Conservation (phyloP, 2,329 filamentous ascomycete species). For the Penicillium occitanis region DNA sequence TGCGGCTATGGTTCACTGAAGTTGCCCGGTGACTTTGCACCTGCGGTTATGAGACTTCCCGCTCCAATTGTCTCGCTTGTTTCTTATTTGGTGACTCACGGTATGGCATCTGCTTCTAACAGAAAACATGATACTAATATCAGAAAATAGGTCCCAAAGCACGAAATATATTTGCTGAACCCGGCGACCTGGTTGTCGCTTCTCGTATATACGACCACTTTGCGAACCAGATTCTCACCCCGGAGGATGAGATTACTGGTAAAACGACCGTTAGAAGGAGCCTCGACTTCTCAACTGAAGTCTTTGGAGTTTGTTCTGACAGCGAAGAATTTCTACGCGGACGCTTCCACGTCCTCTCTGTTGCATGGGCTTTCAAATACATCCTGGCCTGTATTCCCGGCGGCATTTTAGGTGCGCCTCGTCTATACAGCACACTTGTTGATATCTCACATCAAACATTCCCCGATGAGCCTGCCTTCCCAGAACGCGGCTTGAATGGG, state of each 20-base stretch:
- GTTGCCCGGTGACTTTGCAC: constrained; percentile 39
- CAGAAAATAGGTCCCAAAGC: constrained; percentile 28
- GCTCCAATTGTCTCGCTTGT: constrained; percentile 46
- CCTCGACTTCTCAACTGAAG: constrained; percentile 31
- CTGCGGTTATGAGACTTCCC: constrained; percentile 41
- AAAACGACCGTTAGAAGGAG: constrained; percentile 36
- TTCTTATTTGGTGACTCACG: constrained; percentile 37
- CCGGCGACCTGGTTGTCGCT: constrained; percentile 37
- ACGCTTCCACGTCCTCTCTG: constrained; percentile 31
- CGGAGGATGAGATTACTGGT: constrained; percentile 37
- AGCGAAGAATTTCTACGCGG: constrained; percentile 22
- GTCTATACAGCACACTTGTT: constrained; percentile 35
- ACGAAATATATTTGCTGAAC: constrained; percentile 37
- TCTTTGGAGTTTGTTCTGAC: constrained; percentile 22
- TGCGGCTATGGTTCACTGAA: constrained; percentile 44
- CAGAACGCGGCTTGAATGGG: constrained; percentile 25
- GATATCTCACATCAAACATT: constrained; percentile 31
- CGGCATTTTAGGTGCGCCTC: constrained; percentile 40
- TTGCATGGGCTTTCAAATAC: constrained; percentile 38
- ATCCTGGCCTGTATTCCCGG: constrained; percentile 40
- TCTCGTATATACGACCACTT: constrained; percentile 42
- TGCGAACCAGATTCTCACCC: constrained; percentile 40
- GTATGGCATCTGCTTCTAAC: constrained; percentile 28
- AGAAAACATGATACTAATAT: neutral
- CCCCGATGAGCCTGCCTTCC: constrained; percentile 17